Base-by-base conservation (phyloP, 78 protist genomes). In the Ministeria vibrans region DNA sequence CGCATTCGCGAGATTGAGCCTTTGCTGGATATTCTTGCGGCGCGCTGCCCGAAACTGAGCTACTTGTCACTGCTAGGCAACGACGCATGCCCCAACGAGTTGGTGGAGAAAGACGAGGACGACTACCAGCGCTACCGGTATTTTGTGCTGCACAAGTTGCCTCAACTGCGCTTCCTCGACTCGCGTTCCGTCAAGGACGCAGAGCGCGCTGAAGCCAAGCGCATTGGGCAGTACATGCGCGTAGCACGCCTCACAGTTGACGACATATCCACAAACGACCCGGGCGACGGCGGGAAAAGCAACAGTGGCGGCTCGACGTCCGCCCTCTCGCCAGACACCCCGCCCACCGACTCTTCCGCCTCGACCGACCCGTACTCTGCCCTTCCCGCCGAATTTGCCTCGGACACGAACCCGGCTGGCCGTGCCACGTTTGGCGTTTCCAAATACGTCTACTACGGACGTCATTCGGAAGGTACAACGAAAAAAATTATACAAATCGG, bases 11-110 rank as follows among this genome's bases (percentile, higher is more conserved):
- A 61, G 61, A 9, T 75, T 34, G 46, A 55, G 41, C 30, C 30
- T 2, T 28, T 82, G 43, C 42, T 82, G 23, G 62, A 46, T 25
- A 0, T 27, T 15, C 1, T 82, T 5, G 11, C 0, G 34, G 11
- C 1, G 32, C 20, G 20, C 13, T 51, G 39, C 43, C 87, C 87
- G 22, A 41, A 45, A 2, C 78, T 84, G 43, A 2, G 32, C 46
- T 68, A 61, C 18, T 49, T 84, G 34, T n/a, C 59, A 1, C 64
- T 84, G 51, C 81, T 76, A 42, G 75, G 75, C n/a, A 84, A 84
- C 49, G 78, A 77, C 49, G 80, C 82, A 1, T 84, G 87, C 32
- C 87, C 87, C 20, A 77, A 77, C 78, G 43, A 18, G 25, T 9
- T 84, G 42, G 41, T 49, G 13, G 83, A 36, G 11, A 62, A 38